Evolutionary conservation across 768 basidiomycete species (phyloP).

Genomic region (Sarcomyxa edulis): DNA sequence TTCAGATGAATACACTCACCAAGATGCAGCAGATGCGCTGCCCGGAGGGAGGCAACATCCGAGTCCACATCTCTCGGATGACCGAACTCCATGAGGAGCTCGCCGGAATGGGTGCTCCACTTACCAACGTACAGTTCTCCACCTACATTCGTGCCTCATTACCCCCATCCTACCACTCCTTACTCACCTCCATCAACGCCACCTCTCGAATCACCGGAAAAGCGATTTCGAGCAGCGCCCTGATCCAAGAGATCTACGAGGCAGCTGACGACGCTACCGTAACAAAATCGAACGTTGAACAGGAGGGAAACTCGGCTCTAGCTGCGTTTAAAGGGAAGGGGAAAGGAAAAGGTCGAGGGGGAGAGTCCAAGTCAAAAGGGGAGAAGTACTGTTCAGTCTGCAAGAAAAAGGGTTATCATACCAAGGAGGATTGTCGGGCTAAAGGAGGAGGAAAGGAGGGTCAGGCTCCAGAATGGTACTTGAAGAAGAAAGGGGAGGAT

Average conservation of each 20-base stretch:
- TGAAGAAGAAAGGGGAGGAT: conserved; percentile 13
- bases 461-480: conserved; percentile 23
- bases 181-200: too few species aligned
- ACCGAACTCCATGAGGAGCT: conserved; percentile 28
- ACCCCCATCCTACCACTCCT: too few species aligned
- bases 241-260: conserved; percentile 10
- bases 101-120: too few species aligned
- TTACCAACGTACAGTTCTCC: background rate
- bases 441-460: too few species aligned
- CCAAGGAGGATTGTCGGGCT: too few species aligned
- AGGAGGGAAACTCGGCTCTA: background rate
- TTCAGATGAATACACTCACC: conserved; percentile 13
- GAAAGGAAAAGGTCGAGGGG: too few species aligned
- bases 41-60: conserved; percentile 8
- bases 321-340: too few species aligned
- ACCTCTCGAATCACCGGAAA: conserved; percentile 2
- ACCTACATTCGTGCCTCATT: conserved; percentile 10
- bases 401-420: conserved; percentile 18
- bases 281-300: background rate
- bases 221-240: background rate
- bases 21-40: conserved; percentile 15
- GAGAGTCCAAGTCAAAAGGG: conserved; percentile 5
- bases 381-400: conserved; percentile 22
- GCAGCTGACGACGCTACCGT: background rate
- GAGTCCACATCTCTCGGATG: conserved; percentile 7